phyloP scores from a whole-genome alignment of 2,329 filamentous ascomycete genomes.

The Neonectria sp. region DNA sequence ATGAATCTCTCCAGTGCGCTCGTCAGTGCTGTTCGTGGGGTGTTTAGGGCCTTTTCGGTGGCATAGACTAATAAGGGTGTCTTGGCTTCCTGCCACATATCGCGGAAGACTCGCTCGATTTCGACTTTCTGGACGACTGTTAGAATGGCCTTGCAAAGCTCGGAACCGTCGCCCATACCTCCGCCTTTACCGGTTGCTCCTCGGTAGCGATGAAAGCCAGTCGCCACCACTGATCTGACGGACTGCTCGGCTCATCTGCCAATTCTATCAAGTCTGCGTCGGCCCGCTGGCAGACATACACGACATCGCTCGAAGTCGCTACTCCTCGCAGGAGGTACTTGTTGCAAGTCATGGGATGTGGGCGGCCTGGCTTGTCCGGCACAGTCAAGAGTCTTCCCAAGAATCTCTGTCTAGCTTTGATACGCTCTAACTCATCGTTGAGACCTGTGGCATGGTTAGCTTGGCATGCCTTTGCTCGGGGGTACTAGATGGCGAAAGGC shows the following conservation, averaged over 20 bases:
- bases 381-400: slow-evolving; percentile 57
- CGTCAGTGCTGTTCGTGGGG: slow-evolving; percentile 54
- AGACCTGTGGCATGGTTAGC: slow-evolving; percentile 50
- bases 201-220: slow-evolving; percentile 60
- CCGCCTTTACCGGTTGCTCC: slow-evolving; percentile 60
- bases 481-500: slow-evolving; percentile 26
- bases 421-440: slow-evolving; percentile 49
- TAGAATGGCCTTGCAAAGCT: slow-evolving; percentile 9
- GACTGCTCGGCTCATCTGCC: slow-evolving; percentile 48
- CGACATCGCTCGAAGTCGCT: slow-evolving; percentile 61
- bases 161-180: slow-evolving; percentile 57
- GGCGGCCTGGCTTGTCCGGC: slow-evolving; percentile 55
- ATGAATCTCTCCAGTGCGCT: slow-evolving; percentile 62
- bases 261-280: slow-evolving; percentile 60
- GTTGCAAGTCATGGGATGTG: slow-evolving; percentile 58
- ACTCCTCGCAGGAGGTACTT: slow-evolving; percentile 68
- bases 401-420: slow-evolving; percentile 55
- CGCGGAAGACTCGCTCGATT: slow-evolving; percentile 60
- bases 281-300: slow-evolving; percentile 65
- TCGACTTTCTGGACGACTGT: slow-evolving; percentile 61
- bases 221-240: slow-evolving; percentile 70
- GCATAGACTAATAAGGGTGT: slow-evolving; percentile 68
- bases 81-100: slow-evolving; percentile 64
- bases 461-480: background rate
- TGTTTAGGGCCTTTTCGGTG: slow-evolving; percentile 55